Evolutionary conservation across 371 early-diverging fungal genomes (phyloP), one percentile per base, ranked within the genome.

Genomic region (Amoeboaphelidium occidentale): DNA sequence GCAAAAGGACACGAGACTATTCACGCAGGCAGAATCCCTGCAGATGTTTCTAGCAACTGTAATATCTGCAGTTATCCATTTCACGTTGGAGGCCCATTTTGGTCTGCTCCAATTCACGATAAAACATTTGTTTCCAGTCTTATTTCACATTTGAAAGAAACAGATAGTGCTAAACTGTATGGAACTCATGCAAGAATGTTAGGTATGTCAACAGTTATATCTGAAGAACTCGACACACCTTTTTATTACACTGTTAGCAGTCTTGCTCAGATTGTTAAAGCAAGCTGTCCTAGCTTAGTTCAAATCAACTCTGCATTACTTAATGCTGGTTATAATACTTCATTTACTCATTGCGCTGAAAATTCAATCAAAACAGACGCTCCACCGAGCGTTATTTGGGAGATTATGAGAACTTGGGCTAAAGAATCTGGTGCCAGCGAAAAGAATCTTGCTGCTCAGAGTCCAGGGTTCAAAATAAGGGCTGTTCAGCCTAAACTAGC

Each of bases 31-130:
- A 6, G 39, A 32, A 10, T 32, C 6, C 39, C 39, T 32, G 39
- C 39, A 32, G 39, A 4, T 48, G 3, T 26, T 27, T 23, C 44
- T 20, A 22, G 22, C 22, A 44, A 44, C 4, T 44, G 44, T 32
- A 32, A 26, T 14, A 12, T 32, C 21, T 28, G 20, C 32, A 23
- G 3, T 48, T 4, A 12, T 20, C 10, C 14, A 21, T 48, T 4
- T 14, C 67, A 82, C 66, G 62, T 97, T 46, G 97, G 91, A 48
- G 99, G 99, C 0, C 99, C 99, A 26, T 77, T 92, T 55, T 99
- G 85, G 80, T 68, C 68, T 20, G 78, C 71, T 24, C 69, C 79
- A 2, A 62, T 98, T 21, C 91, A 98, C 58, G 70, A 92, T 57
- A 61, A 63, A 45, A 65, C 57, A 2, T 93, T 97, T 73, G 75